phyloP scores from a whole-genome alignment of 2,329 filamentous ascomycete genomes.

The Neonectria magnoliae region DNA sequence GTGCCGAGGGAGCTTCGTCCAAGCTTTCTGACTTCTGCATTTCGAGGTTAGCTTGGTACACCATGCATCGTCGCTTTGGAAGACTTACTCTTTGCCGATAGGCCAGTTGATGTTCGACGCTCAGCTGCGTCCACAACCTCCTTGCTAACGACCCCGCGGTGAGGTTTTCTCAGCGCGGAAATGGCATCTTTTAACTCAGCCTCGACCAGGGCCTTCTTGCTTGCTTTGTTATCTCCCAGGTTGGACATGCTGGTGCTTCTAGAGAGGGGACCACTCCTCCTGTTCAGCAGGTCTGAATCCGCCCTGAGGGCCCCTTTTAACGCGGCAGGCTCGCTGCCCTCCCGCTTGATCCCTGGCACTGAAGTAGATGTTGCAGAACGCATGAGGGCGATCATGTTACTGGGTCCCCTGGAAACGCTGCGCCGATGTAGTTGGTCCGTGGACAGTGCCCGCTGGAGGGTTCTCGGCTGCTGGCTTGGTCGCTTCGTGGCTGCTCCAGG shows the following conservation, averaged over 20 bases:
- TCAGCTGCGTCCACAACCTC: conserved; percentile 75
- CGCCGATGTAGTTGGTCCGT: conserved; percentile 65
- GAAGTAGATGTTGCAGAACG: conserved; percentile 73
- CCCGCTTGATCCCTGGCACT: conserved; percentile 72
- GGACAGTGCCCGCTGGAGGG: conserved; percentile 70
- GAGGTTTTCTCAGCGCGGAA: conserved; percentile 77
- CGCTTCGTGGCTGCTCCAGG: conserved; percentile 65
- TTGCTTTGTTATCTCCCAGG: conserved; percentile 66
- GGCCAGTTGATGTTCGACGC: conserved; percentile 61
- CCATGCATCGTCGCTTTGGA: neutral
- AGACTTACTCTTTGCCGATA: conserved; percentile 60
- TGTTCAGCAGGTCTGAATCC: conserved; percentile 50
- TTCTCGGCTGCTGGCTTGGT: conserved; percentile 56
- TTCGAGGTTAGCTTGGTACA: conserved; percentile 43
- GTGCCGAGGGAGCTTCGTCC: conserved; percentile 50
- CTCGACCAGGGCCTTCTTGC: conserved; percentile 73
- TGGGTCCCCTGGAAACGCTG: conserved; percentile 66
- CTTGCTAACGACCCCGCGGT: conserved; percentile 74
- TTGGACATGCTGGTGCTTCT: conserved; percentile 60
- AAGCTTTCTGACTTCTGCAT: conserved; percentile 63
- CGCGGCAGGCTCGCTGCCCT: conserved; percentile 69
- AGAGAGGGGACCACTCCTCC: conserved; percentile 52
- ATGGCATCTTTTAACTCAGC: conserved; percentile 80
- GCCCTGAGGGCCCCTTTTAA: conserved; percentile 60
- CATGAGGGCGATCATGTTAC: conserved; percentile 70